Evolutionary conservation across 2,329 filamentous ascomycete species (phyloP).

Genomic region (Biscogniauxia marginata): DNA sequence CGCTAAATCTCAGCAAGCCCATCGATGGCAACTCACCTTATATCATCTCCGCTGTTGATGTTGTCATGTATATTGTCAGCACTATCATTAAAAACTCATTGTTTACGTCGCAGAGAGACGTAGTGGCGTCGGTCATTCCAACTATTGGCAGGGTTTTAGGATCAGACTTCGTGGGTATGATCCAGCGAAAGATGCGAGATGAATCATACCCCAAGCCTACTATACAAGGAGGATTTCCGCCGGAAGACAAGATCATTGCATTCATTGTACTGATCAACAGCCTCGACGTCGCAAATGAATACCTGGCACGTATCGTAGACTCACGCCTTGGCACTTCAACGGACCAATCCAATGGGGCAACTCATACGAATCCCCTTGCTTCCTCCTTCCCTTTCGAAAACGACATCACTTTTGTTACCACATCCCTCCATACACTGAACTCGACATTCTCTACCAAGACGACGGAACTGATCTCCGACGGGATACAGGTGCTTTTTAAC

Average conservation of each 20-base stretch:
- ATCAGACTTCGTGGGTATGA: conserved; percentile 92
- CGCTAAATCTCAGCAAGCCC: conserved; percentile 69
- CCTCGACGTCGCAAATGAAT: conserved; percentile 87
- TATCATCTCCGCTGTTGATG: conserved; percentile 93
- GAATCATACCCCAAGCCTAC: conserved; percentile 84
- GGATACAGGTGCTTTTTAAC: conserved; percentile 80
- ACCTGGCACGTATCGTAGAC: conserved; percentile 80
- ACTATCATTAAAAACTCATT: conserved; percentile 84
- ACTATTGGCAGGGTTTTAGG: conserved; percentile 77
- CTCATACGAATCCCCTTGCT: conserved; percentile 46
- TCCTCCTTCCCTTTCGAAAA: conserved; percentile 78
- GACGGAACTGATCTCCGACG: conserved; percentile 78
- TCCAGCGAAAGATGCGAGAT: conserved; percentile 95
- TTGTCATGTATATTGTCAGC: conserved; percentile 99
- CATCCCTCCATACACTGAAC: conserved; percentile 67
- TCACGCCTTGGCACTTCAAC: conserved; percentile 55
- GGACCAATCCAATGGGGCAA: conserved; percentile 34
- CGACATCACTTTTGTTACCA: conserved; percentile 68
- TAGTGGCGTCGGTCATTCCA: conserved; percentile 76
- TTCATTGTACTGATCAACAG: conserved; percentile 96
- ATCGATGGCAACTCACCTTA: conserved; percentile 79
- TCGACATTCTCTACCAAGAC: conserved; percentile 74
- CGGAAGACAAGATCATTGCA: conserved; percentile 82
- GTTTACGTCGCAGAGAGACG: conserved; percentile 77
- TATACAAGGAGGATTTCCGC: conserved; percentile 77